Percentiles rank a stretch among this genome's conserved stretches.
These are phyloP conservation scores for Linanthus parryae DNA, from an alignment of 148 eudicot genomes.

Conservation along the genomic window DNA sequence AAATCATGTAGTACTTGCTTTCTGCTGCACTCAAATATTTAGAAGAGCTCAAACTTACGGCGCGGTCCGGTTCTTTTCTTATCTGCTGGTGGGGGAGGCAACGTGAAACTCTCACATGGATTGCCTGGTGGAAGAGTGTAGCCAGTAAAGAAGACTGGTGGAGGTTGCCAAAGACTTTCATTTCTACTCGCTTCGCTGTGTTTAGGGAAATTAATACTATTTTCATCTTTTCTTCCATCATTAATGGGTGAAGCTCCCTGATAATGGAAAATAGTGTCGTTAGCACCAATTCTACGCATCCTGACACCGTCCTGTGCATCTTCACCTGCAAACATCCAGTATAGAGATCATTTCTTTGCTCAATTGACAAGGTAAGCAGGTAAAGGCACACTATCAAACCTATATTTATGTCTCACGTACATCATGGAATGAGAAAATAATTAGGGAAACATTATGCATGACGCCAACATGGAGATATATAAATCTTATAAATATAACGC, in stretches of 20 bases:
- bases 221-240: slow-evolving; percentile 3
- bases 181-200: background rate
- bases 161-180: background rate
- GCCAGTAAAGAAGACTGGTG: slow-evolving; percentile 44
- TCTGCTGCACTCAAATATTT: background rate
- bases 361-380: background rate
- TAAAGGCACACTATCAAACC: background rate
- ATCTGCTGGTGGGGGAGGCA: slow-evolving; percentile 89
- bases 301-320: slow-evolving; percentile 32
- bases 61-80: slow-evolving; percentile 76
- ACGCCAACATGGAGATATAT: too few species aligned
- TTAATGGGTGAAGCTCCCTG: slow-evolving; percentile 3
- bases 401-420: background rate
- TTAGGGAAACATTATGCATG: too few species aligned
- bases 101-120: slow-evolving; percentile 69
- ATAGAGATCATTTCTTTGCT: slow-evolving; percentile 3
- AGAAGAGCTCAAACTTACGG: slow-evolving; percentile 39
- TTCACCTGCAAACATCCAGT: slow-evolving; percentile 35
- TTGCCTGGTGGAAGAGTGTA: slow-evolving; percentile 81
- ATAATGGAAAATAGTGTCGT: slow-evolving; percentile 18
- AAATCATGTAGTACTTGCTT: background rate
- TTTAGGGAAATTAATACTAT: background rate
- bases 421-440: background rate
- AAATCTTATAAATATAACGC: too few species aligned
- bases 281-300: slow-evolving; percentile 27